phyloP scores from a whole-genome alignment of 345 rosid species.

The Populus simonii region DNA sequence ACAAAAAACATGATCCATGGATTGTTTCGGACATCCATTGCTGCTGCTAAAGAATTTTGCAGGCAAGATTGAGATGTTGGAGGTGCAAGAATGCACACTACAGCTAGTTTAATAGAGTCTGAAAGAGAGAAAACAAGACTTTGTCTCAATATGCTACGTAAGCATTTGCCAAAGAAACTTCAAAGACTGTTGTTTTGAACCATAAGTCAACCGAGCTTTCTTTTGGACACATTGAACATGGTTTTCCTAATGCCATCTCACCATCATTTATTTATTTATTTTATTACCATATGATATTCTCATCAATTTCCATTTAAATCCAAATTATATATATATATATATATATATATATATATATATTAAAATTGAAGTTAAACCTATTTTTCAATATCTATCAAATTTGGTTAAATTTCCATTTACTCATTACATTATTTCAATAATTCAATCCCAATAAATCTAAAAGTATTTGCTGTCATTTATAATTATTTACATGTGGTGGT shows the following conservation, averaged over 20 bases:
- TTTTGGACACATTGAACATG: neutral
- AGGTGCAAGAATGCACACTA: neutral
- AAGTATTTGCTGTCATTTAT: too few species aligned
- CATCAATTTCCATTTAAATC: too few species aligned
- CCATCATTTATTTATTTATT: too few species aligned
- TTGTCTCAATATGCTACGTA: neutral
- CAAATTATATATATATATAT: too few species aligned
- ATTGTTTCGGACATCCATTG: slow-evolving; percentile 24
- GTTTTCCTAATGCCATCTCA: too few species aligned
- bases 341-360: too few species aligned
- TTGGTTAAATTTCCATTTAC: too few species aligned
- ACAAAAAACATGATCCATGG: slow-evolving; percentile 24
- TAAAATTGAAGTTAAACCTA: too few species aligned
- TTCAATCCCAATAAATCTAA: neutral
- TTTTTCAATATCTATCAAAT: too few species aligned
- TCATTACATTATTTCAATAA: too few species aligned
- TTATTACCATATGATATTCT: too few species aligned
- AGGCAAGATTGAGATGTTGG: neutral
- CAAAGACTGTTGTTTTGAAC: neutral
- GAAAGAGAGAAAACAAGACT: neutral
- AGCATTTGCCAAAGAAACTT: neutral
- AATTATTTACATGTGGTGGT: too few species aligned
- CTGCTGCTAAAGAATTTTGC: slow-evolving; percentile 3
- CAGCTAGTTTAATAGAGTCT: neutral
- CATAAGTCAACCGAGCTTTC: neutral